Conservation (phyloP, 2,329 filamentous ascomycete genomes). For the Talaromyces sp. region DNA sequence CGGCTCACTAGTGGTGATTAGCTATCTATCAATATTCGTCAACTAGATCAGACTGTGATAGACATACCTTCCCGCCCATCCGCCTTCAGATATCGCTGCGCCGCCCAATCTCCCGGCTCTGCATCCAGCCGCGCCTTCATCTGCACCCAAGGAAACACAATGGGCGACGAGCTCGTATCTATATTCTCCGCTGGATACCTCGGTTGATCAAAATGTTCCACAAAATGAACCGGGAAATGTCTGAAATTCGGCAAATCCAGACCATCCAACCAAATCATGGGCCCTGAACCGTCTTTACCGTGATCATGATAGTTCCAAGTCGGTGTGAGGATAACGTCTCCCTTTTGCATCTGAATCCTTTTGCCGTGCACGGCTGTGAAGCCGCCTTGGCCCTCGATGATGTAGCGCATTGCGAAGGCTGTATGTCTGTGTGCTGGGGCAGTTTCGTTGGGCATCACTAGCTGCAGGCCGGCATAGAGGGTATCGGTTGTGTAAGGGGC, state of each 20-base stretch:
- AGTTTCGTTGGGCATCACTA: constrained; percentile 55
- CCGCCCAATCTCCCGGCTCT: constrained; percentile 26
- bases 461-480: constrained; percentile 55
- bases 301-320: constrained; percentile 61
- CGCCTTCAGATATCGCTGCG: constrained; percentile 33
- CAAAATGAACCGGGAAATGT: constrained; percentile 53
- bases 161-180: constrained; percentile 37
- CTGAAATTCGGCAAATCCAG: constrained; percentile 53
- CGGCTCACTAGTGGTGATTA: constrained; percentile 5
- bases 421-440: constrained; percentile 56
- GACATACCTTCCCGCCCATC: constrained; percentile 34
- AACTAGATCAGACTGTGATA: background rate
- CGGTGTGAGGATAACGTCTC: constrained; percentile 57
- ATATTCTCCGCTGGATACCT: constrained; percentile 51
- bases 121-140: constrained; percentile 47
- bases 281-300: constrained; percentile 53
- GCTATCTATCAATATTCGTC: background rate
- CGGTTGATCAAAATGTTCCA: constrained; percentile 48
- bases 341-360: constrained; percentile 50
- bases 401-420: constrained; percentile 56
- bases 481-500: constrained; percentile 58
- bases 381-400: constrained; percentile 55
- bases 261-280: constrained; percentile 58
- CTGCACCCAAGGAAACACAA: constrained; percentile 49
- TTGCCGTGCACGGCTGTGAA: constrained; percentile 57